These are phyloP conservation scores for Rhinocladiella similis DNA, from an alignment of 2,329 filamentous ascomycete species.

Conservation along the genomic window DNA sequence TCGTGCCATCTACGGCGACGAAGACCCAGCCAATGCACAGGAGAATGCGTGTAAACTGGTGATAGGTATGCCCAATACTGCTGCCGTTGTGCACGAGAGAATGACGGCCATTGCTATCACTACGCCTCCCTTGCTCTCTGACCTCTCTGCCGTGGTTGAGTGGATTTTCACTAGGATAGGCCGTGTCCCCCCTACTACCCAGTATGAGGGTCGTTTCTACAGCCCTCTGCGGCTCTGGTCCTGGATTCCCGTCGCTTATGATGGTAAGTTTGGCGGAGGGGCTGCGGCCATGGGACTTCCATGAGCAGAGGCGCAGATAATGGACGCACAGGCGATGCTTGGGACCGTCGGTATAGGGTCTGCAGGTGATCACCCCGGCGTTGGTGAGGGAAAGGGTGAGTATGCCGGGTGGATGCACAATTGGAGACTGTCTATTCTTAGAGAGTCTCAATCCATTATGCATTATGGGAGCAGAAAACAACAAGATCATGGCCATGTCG, in stretches of 20 bases:
- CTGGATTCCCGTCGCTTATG: conserved; percentile 61
- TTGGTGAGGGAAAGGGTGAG: conserved; percentile 61
- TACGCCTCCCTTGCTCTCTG: conserved; percentile 46
- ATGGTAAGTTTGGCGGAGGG: conserved; percentile 60
- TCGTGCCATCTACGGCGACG: conserved; percentile 44
- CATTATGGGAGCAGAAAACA: too few species aligned
- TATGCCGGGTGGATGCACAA: conserved; percentile 64
- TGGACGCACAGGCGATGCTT: conserved; percentile 63
- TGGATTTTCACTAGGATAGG: conserved; percentile 59
- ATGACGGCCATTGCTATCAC: conserved; percentile 76
- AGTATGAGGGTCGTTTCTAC: conserved; percentile 30
- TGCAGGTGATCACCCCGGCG: conserved; percentile 60
- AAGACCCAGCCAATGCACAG: conserved; percentile 48
- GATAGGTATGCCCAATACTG: conserved; percentile 82
- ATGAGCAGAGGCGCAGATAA: conserved; percentile 58
- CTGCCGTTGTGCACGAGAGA: conserved; percentile 72
- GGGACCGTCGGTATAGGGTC: conserved; percentile 60
- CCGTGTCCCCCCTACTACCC: conserved; percentile 28
- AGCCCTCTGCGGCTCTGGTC: conserved; percentile 53
- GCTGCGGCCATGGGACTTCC: conserved; percentile 64
- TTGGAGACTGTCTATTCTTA: conserved; percentile 55
- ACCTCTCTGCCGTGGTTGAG: conserved; percentile 46
- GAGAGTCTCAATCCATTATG: background rate
- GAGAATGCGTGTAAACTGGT: conserved; percentile 56
- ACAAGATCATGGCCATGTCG: too few species aligned